Evolutionary conservation across 495 filamentous ascomycete species (phyloP).

Genomic region (Durotheca rogersii): DNA sequence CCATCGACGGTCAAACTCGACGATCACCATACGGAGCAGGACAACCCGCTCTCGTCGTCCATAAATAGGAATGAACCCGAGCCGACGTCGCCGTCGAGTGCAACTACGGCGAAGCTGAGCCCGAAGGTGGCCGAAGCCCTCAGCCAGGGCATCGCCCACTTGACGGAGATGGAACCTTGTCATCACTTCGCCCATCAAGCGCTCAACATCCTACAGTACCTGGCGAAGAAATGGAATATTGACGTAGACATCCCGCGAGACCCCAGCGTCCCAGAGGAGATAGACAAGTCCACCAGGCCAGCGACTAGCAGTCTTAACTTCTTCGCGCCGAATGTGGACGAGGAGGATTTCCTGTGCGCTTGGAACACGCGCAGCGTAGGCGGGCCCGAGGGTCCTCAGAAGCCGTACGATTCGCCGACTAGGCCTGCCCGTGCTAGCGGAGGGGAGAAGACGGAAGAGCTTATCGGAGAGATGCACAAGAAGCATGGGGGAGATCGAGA

Average conservation of each 20-base stretch:
- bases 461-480: slow-evolving; percentile 5
- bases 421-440: slow-evolving; percentile 6
- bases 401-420: slow-evolving; percentile 6
- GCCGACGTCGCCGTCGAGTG: slow-evolving; percentile 25
- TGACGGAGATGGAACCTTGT: slow-evolving; percentile 58
- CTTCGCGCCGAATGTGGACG: slow-evolving; percentile 49
- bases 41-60: slow-evolving; percentile 24
- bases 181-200: slow-evolving; percentile 60
- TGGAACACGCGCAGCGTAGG: slow-evolving; percentile 28
- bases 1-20: slow-evolving; percentile 31
- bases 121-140: slow-evolving; percentile 42
- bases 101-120: slow-evolving; percentile 22
- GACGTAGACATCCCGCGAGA: slow-evolving; percentile 42
- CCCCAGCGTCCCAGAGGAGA: slow-evolving; percentile 21
- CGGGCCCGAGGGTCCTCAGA: slow-evolving; percentile 8
- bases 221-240: slow-evolving; percentile 60
- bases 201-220: slow-evolving; percentile 56
- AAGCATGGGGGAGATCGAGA: slow-evolving; percentile 21
- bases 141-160: slow-evolving; percentile 48
- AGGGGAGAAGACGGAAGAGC: slow-evolving; percentile 30
- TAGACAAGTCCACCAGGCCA: slow-evolving; percentile 36
- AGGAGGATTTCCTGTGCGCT: slow-evolving; percentile 42
- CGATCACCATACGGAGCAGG: slow-evolving; percentile 12
- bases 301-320: slow-evolving; percentile 51
- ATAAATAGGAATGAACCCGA: slow-evolving; percentile 27